Percentiles rank a stretch among this genome's conserved stretches.
Conservation (phyloP, 2,329 filamentous ascomycete species). For the Hypoxylon sp. region DNA sequence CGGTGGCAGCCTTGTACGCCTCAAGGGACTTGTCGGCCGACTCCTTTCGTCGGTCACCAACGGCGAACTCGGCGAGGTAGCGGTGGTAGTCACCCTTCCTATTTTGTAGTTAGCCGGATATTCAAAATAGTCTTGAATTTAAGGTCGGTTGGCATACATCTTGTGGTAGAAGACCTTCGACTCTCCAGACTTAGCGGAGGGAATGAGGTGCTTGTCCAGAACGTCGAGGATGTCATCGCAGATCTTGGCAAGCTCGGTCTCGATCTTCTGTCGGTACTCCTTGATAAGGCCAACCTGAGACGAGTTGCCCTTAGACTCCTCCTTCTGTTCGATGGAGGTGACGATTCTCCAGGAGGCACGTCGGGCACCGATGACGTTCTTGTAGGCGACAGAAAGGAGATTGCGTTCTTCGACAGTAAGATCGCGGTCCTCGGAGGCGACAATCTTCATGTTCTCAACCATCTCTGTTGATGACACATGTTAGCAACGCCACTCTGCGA, state of each 20-base stretch:
- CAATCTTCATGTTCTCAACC: conserved; percentile 99
- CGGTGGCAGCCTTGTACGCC: conserved; percentile 95
- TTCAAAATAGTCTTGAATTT: conserved; percentile 18
- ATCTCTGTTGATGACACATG: conserved; percentile 75
- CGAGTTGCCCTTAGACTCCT: conserved; percentile 98
- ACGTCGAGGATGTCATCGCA: conserved; percentile 97
- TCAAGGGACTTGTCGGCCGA: conserved; percentile 95
- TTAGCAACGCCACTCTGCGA: conserved; percentile 34
- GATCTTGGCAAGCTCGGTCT: conserved; percentile 95
- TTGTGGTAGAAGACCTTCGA: conserved; percentile 99
- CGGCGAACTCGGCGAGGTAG: conserved; percentile 96
- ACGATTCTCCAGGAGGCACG: conserved; percentile 99
- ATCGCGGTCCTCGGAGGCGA: conserved; percentile 87
- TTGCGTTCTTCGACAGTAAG: conserved; percentile 96
- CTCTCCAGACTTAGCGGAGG: conserved; percentile 93
- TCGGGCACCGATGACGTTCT: conserved; percentile 97
- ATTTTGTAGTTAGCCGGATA: conserved; percentile 43
- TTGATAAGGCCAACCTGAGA: conserved; percentile 92
- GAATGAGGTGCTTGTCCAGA: conserved; percentile 92
- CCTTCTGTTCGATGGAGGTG: conserved; percentile 99
- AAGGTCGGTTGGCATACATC: conserved; percentile 73
- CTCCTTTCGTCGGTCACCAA: conserved; percentile 93
- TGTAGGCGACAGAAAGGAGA: conserved; percentile 97
- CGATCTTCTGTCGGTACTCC: conserved; percentile 99
- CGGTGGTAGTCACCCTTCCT: conserved; percentile 99